Percentiles rank a stretch among this genome's conserved stretches.
These are phyloP conservation scores for Ogataea thermomethanolica DNA, from an alignment of 805 yeast species.

Conservation along the genomic window DNA sequence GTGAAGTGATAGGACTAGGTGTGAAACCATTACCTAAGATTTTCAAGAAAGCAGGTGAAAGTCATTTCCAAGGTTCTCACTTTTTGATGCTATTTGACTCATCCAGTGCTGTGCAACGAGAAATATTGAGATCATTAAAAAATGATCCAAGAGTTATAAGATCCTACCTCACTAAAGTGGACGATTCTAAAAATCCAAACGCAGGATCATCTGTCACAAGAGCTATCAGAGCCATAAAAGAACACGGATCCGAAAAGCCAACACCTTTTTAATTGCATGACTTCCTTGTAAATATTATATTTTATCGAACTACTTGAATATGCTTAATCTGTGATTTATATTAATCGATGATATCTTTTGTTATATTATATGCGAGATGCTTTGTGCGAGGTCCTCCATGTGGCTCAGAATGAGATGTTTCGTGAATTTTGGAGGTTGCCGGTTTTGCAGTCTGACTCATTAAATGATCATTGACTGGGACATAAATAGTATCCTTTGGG, in stretches of 20 bases:
- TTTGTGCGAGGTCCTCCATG: too few species aligned
- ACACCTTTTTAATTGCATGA: slow-evolving; percentile 3
- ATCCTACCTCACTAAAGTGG: slow-evolving; percentile 65
- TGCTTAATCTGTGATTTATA: not conserved
- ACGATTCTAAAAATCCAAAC: slow-evolving; percentile 49
- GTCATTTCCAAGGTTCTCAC: slow-evolving; percentile 86
- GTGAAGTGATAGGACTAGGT: slow-evolving; percentile 79
- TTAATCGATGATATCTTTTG: slow-evolving; percentile 20
- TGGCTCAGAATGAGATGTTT: slow-evolving; percentile 4
- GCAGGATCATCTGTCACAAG: slow-evolving; percentile 57
- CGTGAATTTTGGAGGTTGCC: not conserved
- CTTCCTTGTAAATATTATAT: slow-evolving; percentile 2
- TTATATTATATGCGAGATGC: too few species aligned
- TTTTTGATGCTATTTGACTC: slow-evolving; percentile 85
- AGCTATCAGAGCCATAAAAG: slow-evolving; percentile 27
- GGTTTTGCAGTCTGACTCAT: not conserved
- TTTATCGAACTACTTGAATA: slow-evolving; percentile 1
- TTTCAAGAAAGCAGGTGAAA: slow-evolving; percentile 79
- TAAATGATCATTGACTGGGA: not conserved
- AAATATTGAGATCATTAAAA: slow-evolving; percentile 72
- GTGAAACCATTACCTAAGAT: slow-evolving; percentile 74
- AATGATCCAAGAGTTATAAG: slow-evolving; percentile 90
- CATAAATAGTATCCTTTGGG: not conserved
- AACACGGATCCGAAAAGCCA: slow-evolving; percentile 18
- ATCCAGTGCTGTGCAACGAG: slow-evolving; percentile 81